Evolutionary conservation across 805 yeast species (phyloP), one percentile per base, ranked within the genome.

Genomic region (Hanseniaspora nectarophila): DNA sequence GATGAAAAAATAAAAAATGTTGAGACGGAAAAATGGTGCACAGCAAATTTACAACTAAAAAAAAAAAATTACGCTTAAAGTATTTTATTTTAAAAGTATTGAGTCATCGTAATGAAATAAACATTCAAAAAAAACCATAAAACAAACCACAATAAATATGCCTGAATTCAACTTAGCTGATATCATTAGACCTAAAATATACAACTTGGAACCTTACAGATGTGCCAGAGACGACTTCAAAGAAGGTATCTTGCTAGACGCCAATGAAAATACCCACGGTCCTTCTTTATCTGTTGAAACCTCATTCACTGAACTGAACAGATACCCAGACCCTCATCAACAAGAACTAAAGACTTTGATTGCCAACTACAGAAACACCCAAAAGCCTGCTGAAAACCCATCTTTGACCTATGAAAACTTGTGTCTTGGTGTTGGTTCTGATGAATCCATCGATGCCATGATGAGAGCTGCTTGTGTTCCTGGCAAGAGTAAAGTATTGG

Each of bases 291-390:
- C 68, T 1, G 66, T 67, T 6, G 57, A 78, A 23, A 64, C 73
- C 3, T 57, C 59, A 0, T 67, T 66, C 1, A 90, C 83, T 56
- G 82, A 80, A 45, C 77, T 92, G 59, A 82, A 92, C 70, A 75
- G 98, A 61, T 92, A 92, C 65, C 98, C 98, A 16, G 98, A 92
- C 61, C 98, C 98, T 9, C 97, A 92, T 68, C 97, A 90, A 62
- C 54, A 76, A 6, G 81, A 73, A 32, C 73, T 92, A 60, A 92
- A 92, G 63, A 69, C 75, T 56, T 80, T 80, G 57, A 72, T 90
- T 46, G 78, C 85, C 45, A 71, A 77, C 37, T 82, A 82, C 62
- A 75, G 98, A 57, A 88, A 86, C 63, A 23, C 46, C 16, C 53
- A 49, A 16, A 38, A 42, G 2, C 56, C 63, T 7, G 43, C 53